Base-by-base conservation (phyloP, 192 early-diverging fungal species). In the Dissophora globulifera region DNA sequence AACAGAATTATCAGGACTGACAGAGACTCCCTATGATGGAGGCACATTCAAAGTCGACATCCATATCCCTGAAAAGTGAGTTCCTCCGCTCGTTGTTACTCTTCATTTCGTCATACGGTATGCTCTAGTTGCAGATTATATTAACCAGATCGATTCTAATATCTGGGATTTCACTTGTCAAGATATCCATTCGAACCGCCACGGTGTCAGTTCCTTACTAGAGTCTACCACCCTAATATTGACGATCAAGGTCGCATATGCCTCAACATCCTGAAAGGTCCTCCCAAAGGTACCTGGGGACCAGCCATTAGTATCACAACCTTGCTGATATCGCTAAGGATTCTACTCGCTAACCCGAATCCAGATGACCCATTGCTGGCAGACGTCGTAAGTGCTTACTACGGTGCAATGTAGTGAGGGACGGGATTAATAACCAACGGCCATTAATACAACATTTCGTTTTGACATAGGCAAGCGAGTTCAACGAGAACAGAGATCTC, bases 161-260 rank as follows among this genome's bases (percentile, higher is more conserved):
- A n/a, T n/a, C n/a, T n/a, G n/a, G n/a, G n/a, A n/a, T n/a, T n/a
- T n/a, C n/a, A n/a, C n/a, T n/a, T n/a, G n/a, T 27, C 9, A 23
- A 85, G 80, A 15, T 93, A 93, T 65, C 91, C 91, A 1, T 79
- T 93, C n/a, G 88, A 88, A 19, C 90, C 91, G 12, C 92, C 92
- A 4, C 79, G 83, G 15, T 80, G 91, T 31, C 84, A 82, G 54
- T 93, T 93, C 47, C 70, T 79, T n/a, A 93, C 92, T 22, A 85
- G 78, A n/a, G 86, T 94, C 15, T 93, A 93, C 61, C 92, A 94
- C 47, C 92, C 92, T 7, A 94, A 94, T 51, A 90, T 94, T 42
- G 92, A 94, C 56, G 86, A 93, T 27, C 76, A 82, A 42, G 92
- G 92, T 19, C 84, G 90, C 4, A 94, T 94, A 12, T 94, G 92